These are phyloP conservation scores for Venturia asperata DNA, from an alignment of 2,329 filamentous ascomycete genomes.

Conservation along the genomic window DNA sequence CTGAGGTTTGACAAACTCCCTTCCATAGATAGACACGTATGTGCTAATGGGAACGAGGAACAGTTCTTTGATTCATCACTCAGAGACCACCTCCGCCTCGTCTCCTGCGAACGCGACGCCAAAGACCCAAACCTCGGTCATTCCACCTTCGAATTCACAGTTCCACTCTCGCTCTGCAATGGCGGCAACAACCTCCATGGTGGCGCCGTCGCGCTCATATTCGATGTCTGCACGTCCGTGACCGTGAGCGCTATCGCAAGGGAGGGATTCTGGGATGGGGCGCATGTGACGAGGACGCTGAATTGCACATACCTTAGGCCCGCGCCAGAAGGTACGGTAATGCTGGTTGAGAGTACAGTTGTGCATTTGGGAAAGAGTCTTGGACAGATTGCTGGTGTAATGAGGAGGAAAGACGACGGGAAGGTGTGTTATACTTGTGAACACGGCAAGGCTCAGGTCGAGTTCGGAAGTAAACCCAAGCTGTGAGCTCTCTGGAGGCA, in stretches of 20 bases:
- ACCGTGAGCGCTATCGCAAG: slow-evolving; percentile 29
- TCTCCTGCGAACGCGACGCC: slow-evolving; percentile 29
- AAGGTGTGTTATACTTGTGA: slow-evolving; percentile 36
- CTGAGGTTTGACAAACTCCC: neutral
- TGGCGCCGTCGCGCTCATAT: slow-evolving; percentile 47
- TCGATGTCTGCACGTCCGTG: slow-evolving; percentile 47
- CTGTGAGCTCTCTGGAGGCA: neutral
- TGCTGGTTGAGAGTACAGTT: slow-evolving; percentile 39
- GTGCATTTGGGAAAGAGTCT: slow-evolving; percentile 39
- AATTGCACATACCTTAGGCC: slow-evolving; percentile 42
- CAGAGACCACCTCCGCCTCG: slow-evolving; percentile 29
- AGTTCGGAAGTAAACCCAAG: neutral
- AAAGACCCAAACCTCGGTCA: slow-evolving; percentile 31
- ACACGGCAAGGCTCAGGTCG: slow-evolving; percentile 31
- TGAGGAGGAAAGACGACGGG: slow-evolving; percentile 32
- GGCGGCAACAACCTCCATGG: slow-evolving; percentile 45
- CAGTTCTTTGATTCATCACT: slow-evolving; percentile 28
- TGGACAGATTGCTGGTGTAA: slow-evolving; percentile 35
- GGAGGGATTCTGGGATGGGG: slow-evolving; percentile 39
- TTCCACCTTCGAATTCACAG: slow-evolving; percentile 39
- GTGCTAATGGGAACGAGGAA: neutral
- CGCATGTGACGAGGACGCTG: slow-evolving; percentile 37
- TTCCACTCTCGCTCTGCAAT: slow-evolving; percentile 42
- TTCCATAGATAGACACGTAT: neutral
- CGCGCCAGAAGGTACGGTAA: slow-evolving; percentile 33